phyloP scores from a whole-genome alignment of 1,139 yeast genomes.

The Geotrichum klebahnii region DNA sequence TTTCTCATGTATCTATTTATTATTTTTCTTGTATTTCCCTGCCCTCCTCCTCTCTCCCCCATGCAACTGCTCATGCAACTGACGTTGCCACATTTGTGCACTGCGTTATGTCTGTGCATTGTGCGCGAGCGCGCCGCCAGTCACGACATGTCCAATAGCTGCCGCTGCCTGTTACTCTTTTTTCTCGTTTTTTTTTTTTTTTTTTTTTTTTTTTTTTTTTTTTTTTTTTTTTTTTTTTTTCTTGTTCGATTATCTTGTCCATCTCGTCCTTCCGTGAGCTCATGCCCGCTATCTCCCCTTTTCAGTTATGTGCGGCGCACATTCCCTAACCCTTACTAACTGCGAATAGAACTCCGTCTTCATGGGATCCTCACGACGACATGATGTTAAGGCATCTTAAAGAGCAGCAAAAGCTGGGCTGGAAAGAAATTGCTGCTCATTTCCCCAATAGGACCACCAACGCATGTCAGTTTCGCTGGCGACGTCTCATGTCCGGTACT shows the following conservation, averaged over 20 bases:
- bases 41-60: not conserved
- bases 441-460: conserved; percentile 72
- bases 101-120: not conserved
- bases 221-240: not conserved
- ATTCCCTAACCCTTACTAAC: too few species aligned
- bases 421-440: conserved; percentile 74
- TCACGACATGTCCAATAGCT: too few species aligned
- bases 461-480: conserved; percentile 82
- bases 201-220: too few species aligned
- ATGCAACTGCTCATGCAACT: too few species aligned
- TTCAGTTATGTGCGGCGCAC: too few species aligned
- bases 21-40: not conserved
- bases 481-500: conserved; percentile 55
- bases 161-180: not conserved
- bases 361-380: conserved; percentile 80
- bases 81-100: too few species aligned
- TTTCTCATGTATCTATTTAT: not conserved
- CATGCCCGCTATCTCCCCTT: too few species aligned
- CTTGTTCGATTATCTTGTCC: too few species aligned
- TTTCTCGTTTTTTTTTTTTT: not conserved
- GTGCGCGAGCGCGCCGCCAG: too few species aligned
- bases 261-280: too few species aligned
- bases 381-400: conserved; percentile 61
- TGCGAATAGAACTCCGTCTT: conserved; percentile 58
- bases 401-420: conserved; percentile 68